Conservation (phyloP, 208 protist species). For the Leishmania martiniquensis region DNA sequence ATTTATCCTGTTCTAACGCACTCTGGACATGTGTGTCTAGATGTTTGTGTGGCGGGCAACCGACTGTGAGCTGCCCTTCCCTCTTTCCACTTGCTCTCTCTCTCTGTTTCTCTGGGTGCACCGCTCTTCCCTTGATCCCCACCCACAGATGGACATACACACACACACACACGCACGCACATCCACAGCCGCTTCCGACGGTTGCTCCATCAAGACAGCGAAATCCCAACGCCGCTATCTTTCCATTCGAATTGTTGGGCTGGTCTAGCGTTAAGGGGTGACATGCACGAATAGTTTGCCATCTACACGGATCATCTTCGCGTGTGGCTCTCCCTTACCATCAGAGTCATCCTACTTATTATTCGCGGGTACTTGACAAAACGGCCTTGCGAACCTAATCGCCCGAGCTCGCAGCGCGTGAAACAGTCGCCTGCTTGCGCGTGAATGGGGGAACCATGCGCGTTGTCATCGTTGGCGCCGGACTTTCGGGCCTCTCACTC, state of each 20-base stretch:
- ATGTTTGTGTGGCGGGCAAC: not conserved
- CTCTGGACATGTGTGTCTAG: not conserved
- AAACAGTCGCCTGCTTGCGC: not conserved
- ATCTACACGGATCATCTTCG: not conserved
- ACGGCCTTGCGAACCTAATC: too few species aligned
- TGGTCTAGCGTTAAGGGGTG: not conserved
- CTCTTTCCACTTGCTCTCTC: not conserved
- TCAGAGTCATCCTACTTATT: too few species aligned
- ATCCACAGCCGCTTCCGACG: too few species aligned
- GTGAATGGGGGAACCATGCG: conserved; percentile 12
- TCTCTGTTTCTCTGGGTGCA: not conserved
- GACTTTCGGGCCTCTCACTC: conserved; percentile 81
- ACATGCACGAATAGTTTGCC: not conserved
- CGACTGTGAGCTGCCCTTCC: not conserved
- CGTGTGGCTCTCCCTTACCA: not conserved
- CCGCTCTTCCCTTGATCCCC: not conserved
- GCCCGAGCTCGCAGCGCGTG: not conserved
- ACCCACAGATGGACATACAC: not conserved
- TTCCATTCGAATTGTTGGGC: not conserved
- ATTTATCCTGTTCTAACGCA: not conserved
- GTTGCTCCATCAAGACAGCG: too few species aligned
- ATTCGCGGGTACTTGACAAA: too few species aligned
- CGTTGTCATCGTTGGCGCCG: conserved; percentile 88
- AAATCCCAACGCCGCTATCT: too few species aligned
- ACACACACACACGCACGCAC: not conserved